Percentiles rank a stretch among this genome's conserved stretches.
Evolutionary conservation across 805 yeast genomes (phyloP).

Genomic region (Wickerhamomyces sydowiorum): DNA sequence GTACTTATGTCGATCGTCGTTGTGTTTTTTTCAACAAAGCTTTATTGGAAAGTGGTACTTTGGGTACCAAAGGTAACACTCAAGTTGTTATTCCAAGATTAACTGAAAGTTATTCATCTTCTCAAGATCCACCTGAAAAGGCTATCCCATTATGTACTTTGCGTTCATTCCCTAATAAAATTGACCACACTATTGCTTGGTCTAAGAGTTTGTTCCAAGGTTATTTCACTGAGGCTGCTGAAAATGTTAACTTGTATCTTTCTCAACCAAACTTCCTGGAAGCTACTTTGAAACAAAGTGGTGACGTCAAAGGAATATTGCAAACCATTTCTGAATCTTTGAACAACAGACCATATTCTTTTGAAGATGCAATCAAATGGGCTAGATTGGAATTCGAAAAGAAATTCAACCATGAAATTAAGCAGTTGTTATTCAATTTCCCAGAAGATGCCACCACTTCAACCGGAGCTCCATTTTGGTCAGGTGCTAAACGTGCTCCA

Average conservation of each 20-base stretch:
- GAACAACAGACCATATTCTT: constrained; percentile 76
- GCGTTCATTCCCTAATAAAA: constrained; percentile 95
- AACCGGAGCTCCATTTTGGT: constrained; percentile 92
- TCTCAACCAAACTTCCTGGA: constrained; percentile 92
- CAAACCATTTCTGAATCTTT: constrained; percentile 75
- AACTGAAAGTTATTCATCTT: constrained; percentile 93
- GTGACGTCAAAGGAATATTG: constrained; percentile 83
- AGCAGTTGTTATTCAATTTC: constrained; percentile 88
- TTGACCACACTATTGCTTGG: constrained; percentile 99
- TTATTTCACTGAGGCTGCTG: constrained; percentile 85
- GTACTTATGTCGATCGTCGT: constrained; percentile 95
- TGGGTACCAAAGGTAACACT: constrained; percentile 97
- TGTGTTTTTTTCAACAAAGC: constrained; percentile 92
- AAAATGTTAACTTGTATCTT: constrained; percentile 85
- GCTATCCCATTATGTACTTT: constrained; percentile 95
- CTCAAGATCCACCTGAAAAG: constrained; percentile 98
- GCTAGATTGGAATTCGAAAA: constrained; percentile 85
- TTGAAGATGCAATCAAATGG: constrained; percentile 95
- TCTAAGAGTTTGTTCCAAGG: constrained; percentile 94
- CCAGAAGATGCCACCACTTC: constrained; percentile 92
- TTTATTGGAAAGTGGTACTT: constrained; percentile 90
- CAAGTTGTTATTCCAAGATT: constrained; percentile 92
- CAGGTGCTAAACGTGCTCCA: constrained; percentile 97
- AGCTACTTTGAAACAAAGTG: constrained; percentile 82
- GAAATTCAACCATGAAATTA: constrained; percentile 79